Evolutionary conservation across 768 basidiomycete species (phyloP), one percentile per base, ranked within the genome.

Genomic region (Phylloporus sp.): DNA sequence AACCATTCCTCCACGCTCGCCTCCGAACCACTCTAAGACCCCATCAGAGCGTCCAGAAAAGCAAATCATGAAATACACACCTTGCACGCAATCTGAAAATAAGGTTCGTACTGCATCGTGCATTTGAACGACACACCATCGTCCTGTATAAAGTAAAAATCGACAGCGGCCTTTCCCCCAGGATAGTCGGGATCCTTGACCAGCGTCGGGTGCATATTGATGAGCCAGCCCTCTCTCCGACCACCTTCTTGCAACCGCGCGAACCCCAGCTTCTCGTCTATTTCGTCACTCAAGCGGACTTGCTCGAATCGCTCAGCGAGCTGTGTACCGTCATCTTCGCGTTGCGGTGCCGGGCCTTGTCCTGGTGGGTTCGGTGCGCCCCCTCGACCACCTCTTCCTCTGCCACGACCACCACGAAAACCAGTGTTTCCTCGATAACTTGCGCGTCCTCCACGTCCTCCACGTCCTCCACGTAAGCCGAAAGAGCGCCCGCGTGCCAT

Each of bases 171-270:
- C 59, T 82, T 84, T 18, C 95, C 97, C 9, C 81, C 81, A 6
- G 90, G 81, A 76, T 85, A 86, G 38, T 90, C 86, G 6, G 92
- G 72, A 62, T 95, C 93, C 68, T 91, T 90, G 15, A 97, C 70
- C 9, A 95, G 71, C 1, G 93, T 97, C 87, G 97, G 91, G 67
- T 95, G 95, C 95, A 99, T 98, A 65, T 98, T 98, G 56, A 99
- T 84, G 64, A 99, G 73, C 97, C 97, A 98, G 2, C 95, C 97
- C 48, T 90, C 88, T 64, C 76, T 82, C 61, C 74, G 74, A 4
- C 76, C 71, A 0, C 95, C 95, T 63, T 95, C 89, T 53, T 90
- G 84, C 44, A 91, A 75, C 55, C 86, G 78, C 35, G 73, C 72
- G 68, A 98, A 99, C 0, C 97, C 97, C 16, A 98, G 74, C 67